These are phyloP conservation scores for Dendrobium chrysotoxum DNA, from an alignment of 106 monocot species.

Conservation along the genomic window DNA sequence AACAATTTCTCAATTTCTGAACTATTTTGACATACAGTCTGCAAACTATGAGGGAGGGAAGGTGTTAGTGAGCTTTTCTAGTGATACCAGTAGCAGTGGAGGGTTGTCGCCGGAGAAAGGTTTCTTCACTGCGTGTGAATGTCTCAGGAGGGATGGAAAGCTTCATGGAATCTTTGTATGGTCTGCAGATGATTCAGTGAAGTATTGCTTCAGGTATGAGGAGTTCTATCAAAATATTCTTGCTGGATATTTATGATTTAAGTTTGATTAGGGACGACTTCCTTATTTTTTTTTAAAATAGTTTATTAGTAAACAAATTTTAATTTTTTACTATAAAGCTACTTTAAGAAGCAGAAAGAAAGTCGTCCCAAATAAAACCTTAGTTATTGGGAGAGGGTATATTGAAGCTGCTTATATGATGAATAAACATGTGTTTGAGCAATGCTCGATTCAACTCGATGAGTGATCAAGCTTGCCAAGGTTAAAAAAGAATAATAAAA, in stretches of 20 bases:
- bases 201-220: conserved; percentile 14
- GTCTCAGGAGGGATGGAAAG: conserved; percentile 21
- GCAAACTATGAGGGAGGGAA: conserved; percentile 28
- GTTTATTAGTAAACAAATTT: too few species aligned
- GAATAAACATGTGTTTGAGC: too few species aligned
- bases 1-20: conserved; percentile 33
- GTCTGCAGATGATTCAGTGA: conserved; percentile 28
- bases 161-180: conserved; percentile 28
- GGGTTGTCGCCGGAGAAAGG: conserved; percentile 23
- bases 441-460: too few species aligned
- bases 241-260: not conserved
- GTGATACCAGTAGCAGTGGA: conserved; percentile 3
- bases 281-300: too few species aligned
- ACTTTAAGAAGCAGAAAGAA: too few species aligned
- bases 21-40: conserved; percentile 26
- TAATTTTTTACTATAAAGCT: too few species aligned
- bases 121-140: conserved; percentile 21
- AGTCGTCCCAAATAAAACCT: too few species aligned
- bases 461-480: too few species aligned
- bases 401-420: not conserved
- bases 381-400: too few species aligned
- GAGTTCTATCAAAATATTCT: not conserved
- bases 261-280: too few species aligned
- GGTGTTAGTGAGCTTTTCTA: conserved; percentile 19
- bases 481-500: too few species aligned